Conservation (phyloP, 768 basidiomycete genomes). For the Tulasnella sp. region DNA sequence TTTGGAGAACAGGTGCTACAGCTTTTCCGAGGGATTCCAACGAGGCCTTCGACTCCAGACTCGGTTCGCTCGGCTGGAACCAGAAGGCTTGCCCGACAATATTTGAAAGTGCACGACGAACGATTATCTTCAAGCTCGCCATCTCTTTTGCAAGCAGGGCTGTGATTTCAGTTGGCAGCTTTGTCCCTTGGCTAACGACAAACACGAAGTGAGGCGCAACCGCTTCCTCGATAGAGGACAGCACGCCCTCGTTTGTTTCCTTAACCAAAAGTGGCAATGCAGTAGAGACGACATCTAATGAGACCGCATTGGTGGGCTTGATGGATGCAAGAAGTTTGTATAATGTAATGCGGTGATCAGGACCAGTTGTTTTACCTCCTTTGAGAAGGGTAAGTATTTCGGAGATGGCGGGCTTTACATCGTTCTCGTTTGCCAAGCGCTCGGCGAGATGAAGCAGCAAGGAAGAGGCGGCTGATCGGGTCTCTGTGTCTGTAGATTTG, state of each 20-base stretch:
- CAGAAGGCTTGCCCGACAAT: conserved; percentile 62
- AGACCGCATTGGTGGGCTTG: conserved; percentile 48
- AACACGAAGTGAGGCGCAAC: conserved; percentile 59
- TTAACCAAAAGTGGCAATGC: conserved; percentile 55
- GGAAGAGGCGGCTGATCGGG: conserved; percentile 53
- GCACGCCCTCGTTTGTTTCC: conserved; percentile 71
- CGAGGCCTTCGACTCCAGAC: conserved; percentile 38
- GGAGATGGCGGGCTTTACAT: conserved; percentile 52
- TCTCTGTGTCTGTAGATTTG: conserved; percentile 66
- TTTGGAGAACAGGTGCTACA: conserved; percentile 62
- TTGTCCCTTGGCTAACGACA: conserved; percentile 43
- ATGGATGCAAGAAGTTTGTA: conserved; percentile 71
- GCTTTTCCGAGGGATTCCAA: conserved; percentile 53
- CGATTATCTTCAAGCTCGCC: conserved; percentile 57
- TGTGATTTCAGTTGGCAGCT: conserved; percentile 44
- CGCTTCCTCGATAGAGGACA: conserved; percentile 51
- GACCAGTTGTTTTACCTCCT: conserved; percentile 77
- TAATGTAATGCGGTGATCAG: conserved; percentile 78
- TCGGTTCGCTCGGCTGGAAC: conserved; percentile 41
- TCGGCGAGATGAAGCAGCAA: conserved; percentile 53
- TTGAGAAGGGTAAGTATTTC: conserved; percentile 75
- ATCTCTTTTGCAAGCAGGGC: conserved; percentile 67
- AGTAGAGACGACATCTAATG: conserved; percentile 46
- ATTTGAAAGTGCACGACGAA: conserved; percentile 59
- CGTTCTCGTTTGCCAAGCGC: conserved; percentile 37